Evolutionary conservation across 2,329 filamentous ascomycete species (phyloP).

Genomic region (Blastomyces parvus): DNA sequence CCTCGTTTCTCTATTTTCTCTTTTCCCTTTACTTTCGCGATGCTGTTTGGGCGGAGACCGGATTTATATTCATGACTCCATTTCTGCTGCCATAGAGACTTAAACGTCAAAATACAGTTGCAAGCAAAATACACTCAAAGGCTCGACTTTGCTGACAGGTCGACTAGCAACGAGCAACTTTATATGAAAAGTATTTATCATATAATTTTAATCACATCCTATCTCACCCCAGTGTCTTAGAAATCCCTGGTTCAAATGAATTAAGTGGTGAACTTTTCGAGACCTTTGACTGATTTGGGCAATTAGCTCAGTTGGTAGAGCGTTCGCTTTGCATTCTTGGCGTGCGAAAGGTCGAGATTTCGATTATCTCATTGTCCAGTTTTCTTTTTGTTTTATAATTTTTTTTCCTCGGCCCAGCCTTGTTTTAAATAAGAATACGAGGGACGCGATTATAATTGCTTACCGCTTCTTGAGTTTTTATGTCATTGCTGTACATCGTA

Average conservation of each 20-base stretch:
- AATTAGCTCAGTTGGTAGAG: constrained; percentile 15
- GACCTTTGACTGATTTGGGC: constrained; percentile 5
- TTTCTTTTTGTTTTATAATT: constrained; percentile 7
- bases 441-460: neutral
- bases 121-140: neutral
- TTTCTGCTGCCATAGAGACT: neutral
- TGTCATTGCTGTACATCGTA: too few relatives aligned
- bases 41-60: neutral
- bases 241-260: neutral
- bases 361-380: constrained; percentile 17
- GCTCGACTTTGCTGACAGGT: neutral
- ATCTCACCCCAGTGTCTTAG: neutral
- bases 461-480: neutral
- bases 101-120: neutral
- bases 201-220: neutral
- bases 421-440: neutral
- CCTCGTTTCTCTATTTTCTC: neutral
- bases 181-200: neutral
- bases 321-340: constrained; percentile 12
- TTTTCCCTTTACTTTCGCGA: neutral
- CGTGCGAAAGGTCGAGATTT: constrained; percentile 15
- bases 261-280: neutral
- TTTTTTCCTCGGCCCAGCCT: neutral
- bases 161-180: neutral
- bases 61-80: neutral